Evolutionary conservation across 1,139 yeast genomes (phyloP).

Genomic region (Scheffersomyces insectosa): DNA sequence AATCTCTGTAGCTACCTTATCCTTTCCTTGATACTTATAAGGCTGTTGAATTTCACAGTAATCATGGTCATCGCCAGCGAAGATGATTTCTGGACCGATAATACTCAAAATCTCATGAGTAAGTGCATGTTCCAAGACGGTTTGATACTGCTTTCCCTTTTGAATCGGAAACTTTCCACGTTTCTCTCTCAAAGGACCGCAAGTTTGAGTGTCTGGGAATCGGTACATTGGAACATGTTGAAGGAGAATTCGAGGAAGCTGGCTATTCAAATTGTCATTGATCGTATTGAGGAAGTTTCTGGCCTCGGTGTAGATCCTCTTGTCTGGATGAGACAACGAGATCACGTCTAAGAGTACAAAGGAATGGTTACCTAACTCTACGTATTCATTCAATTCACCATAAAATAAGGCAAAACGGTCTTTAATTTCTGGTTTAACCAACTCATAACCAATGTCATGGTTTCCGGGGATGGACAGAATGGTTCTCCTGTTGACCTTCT

Average conservation of each 20-base stretch:
- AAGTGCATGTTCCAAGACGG: conserved; percentile 61
- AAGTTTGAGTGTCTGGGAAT: conserved; percentile 48
- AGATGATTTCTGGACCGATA: conserved; percentile 65
- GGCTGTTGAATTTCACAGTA: conserved; percentile 78
- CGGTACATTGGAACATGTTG: conserved; percentile 81
- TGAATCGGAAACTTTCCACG: conserved; percentile 60
- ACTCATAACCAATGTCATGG: conserved; percentile 93
- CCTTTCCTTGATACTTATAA: conserved; percentile 34
- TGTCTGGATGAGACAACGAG: conserved; percentile 56
- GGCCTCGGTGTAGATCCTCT: conserved; percentile 23
- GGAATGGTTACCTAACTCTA: conserved; percentile 71
- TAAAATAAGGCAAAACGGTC: conserved; percentile 69
- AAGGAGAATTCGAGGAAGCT: conserved; percentile 66
- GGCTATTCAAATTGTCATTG: conserved; percentile 20
- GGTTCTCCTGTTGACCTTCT: conserved; percentile 47
- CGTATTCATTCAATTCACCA: conserved; percentile 64
- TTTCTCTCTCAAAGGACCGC: conserved; percentile 69
- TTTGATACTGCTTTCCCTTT: conserved; percentile 78
- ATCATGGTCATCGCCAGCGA: conserved; percentile 97
- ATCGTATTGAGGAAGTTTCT: conserved; percentile 26
- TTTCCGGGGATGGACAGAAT: conserved; percentile 81
- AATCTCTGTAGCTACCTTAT: conserved; percentile 60
- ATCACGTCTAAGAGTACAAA: conserved; percentile 79
- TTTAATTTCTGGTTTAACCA: conserved; percentile 51
- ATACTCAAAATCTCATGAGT: conserved; percentile 56